A percentile compares a stretch with the other conserved stretches of the same genome.
Conservation (phyloP, 2,329 filamentous ascomycete species). For the Neurospora sp. region DNA sequence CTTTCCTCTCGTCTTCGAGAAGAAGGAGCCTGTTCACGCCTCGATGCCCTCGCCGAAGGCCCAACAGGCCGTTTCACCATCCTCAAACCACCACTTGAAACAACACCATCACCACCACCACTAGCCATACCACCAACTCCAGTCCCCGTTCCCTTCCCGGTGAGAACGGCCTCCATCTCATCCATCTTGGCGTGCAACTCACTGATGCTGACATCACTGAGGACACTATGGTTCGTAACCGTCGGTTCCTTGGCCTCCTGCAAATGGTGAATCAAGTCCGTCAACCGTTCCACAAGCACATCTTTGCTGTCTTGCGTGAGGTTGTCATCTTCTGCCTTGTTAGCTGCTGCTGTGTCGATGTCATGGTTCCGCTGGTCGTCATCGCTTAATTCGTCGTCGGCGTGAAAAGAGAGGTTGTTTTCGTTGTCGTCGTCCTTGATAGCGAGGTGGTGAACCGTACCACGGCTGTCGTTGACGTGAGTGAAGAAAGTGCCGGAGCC, state of each 20-base stretch:
- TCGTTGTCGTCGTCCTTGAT: constrained; percentile 1
- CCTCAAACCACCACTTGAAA: background rate
- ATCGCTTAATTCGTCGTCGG: constrained; percentile 13
- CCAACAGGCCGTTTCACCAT: background rate
- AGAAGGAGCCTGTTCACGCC: background rate
- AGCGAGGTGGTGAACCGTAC: constrained; percentile 17
- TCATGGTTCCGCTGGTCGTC: constrained; percentile 10
- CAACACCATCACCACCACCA: background rate
- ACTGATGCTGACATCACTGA: constrained; percentile 20
- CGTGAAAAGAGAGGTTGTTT: constrained; percentile 1
- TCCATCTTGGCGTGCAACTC: constrained; percentile 31
- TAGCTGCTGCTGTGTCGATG: constrained; percentile 6
- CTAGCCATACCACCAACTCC: background rate
- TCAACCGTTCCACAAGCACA: constrained; percentile 35
- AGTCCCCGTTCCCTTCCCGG: constrained; percentile 5
- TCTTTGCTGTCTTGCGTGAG: constrained; percentile 29
- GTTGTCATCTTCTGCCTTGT: constrained; percentile 12
- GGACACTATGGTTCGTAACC: constrained; percentile 13
- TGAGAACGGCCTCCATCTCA: constrained; percentile 30
- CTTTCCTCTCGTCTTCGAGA: background rate
- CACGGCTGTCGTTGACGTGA: constrained; percentile 21
- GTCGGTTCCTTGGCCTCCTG: constrained; percentile 16
- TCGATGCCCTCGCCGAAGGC: background rate
- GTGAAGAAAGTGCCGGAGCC: constrained; percentile 12
- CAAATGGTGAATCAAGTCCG: constrained; percentile 28